Evolutionary conservation across 129 eudicot genomes (phyloP).

Genomic region (Ambrosia artemisiifolia): DNA sequence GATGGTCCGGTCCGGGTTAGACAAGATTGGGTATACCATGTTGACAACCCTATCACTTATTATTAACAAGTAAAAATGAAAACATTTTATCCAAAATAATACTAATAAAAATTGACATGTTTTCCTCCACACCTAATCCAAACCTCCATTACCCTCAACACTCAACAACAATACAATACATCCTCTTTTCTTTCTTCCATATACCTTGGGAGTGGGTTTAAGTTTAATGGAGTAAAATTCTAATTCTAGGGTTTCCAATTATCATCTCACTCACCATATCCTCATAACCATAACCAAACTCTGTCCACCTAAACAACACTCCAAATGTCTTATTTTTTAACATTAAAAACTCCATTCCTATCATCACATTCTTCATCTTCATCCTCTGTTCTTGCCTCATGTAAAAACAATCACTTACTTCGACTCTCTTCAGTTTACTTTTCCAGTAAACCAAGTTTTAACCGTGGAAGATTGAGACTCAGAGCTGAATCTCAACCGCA

Average conservation of each 20-base stretch:
- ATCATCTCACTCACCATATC: background rate
- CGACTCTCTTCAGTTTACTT: constrained; percentile 32
- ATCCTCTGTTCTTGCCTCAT: constrained; percentile 28
- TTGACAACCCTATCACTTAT: no score
- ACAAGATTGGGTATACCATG: no score
- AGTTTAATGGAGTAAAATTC: constrained; percentile 33
- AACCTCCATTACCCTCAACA: constrained; percentile 2
- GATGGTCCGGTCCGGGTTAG: no score
- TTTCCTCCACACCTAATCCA: constrained; percentile 31
- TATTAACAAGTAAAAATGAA: no score
- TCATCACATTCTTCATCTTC: constrained; percentile 37
- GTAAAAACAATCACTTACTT: constrained; percentile 27
- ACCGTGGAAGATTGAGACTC: constrained; percentile 34
- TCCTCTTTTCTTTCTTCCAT: constrained; percentile 8
- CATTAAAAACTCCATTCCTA: constrained; percentile 36
- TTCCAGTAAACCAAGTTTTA: constrained; percentile 30
- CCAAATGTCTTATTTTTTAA: constrained; percentile 52
- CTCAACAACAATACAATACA: no score
- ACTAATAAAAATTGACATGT: constrained; percentile 20
- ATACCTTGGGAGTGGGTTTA: constrained; percentile 18
- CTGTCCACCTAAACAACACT: background rate
- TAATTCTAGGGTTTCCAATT: constrained; percentile 41
- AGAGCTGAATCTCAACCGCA: constrained; percentile 50
- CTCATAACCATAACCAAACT: constrained; percentile 8
- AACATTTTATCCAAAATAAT: background rate